Percentiles rank a stretch among this genome's conserved stretches.
These are phyloP conservation scores for Penicillium cosmopolitanum DNA, from an alignment of 495 filamentous ascomycete species.

Conservation along the genomic window DNA sequence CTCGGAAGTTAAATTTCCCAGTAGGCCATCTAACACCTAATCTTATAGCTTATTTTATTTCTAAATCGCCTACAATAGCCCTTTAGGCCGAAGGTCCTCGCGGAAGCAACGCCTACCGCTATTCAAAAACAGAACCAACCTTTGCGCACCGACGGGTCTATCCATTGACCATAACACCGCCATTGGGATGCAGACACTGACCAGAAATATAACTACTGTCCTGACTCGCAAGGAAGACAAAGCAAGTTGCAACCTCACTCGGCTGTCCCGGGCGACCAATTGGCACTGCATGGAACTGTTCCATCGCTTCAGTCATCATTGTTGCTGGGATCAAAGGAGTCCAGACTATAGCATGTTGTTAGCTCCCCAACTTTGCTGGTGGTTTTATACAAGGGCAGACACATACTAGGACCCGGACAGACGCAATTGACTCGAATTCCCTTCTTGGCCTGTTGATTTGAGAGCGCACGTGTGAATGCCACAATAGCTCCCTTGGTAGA, in stretches of 20 bases:
- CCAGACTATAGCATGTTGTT: slow-evolving; percentile 58
- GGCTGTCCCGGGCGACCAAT: slow-evolving; percentile 82
- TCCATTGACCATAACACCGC: slow-evolving; percentile 64
- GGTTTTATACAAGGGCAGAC: neutral
- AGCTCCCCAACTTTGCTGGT: neutral
- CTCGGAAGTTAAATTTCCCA: too few species aligned
- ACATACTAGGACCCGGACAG: slow-evolving; percentile 70
- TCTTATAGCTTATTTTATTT: too few species aligned
- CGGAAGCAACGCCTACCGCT: too few species aligned
- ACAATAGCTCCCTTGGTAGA: slow-evolving; percentile 83
- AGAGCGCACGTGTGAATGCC: slow-evolving; percentile 77
- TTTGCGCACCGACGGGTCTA: slow-evolving; percentile 31
- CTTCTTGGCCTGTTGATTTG: slow-evolving; percentile 70
- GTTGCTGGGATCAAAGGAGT: slow-evolving; percentile 81
- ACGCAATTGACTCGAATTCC: slow-evolving; percentile 84
- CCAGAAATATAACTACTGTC: slow-evolving; percentile 73
- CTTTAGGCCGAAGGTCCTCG: too few species aligned
- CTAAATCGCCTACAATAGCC: too few species aligned
- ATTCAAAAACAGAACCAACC: neutral
- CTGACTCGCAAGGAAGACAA: slow-evolving; percentile 79
- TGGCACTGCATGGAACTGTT: slow-evolving; percentile 70
- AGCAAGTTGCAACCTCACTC: slow-evolving; percentile 78
- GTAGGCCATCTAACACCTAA: too few species aligned
- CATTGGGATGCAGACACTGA: slow-evolving; percentile 69
- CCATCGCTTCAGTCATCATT: slow-evolving; percentile 70